Base-by-base conservation (phyloP, 2,329 filamentous ascomycete genomes). In the Fusarium sp. region DNA sequence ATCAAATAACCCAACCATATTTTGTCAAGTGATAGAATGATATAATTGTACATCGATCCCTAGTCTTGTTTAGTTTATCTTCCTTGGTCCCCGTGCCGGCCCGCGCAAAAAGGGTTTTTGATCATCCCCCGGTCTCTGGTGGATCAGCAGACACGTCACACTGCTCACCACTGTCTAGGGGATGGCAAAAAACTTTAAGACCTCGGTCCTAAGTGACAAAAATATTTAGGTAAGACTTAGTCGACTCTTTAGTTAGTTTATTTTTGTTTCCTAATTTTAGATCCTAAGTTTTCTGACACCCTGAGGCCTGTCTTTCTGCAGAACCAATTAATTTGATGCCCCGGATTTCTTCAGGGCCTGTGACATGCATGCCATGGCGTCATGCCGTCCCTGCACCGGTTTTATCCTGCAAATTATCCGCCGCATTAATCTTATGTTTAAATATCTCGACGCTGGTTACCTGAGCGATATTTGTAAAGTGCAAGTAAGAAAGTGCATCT, bases 131-230 rank as follows among this genome's bases (percentile, higher is more conserved):
- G 32, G 64, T 48, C 56, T 57, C 30, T 32, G 55, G 64, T 70
- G 69, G 74, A 76, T 76, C 74, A 76, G 59, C 64, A 64, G 74
- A 76, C 74, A 76, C 74, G 74, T 76, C 74, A 75, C 69, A 67
- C 50, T 64, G 20, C 40, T 23, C 49, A 37, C 40, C 30, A 1
- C n/a, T 23, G 23, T 23, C 23, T 23, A 23, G 23, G 23, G 23
- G 23, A 23, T 23, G 23, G 23, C 23, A 23, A 23, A 23, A 23
- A 23, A 23, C 23, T 23, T 5, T 23, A 23, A 23, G 23, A 23
- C 23, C 23, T 23, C 23, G 23, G 5, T 23, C 23, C 23, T 23
- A 23, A 23, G 23, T 23, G 23, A 23, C 23, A 23, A 23, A 23
- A 23, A 23, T 23, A 23, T 23, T 6, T 23, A 23, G 23, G 23